phyloP scores from a whole-genome alignment of 148 eudicot species.

The Camellia sinensis region DNA sequence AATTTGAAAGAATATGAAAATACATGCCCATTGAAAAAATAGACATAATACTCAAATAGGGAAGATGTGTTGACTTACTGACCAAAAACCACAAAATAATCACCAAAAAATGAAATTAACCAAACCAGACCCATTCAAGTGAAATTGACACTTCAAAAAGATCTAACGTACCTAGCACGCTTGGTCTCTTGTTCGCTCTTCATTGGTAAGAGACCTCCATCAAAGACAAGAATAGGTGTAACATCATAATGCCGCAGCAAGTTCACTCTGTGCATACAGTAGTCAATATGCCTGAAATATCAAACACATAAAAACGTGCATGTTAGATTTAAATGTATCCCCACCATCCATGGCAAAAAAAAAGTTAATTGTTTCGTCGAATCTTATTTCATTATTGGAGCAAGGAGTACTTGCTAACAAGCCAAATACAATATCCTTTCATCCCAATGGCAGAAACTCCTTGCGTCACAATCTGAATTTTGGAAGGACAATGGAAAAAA shows the following conservation, averaged over 20 bases:
- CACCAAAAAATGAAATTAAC: background rate
- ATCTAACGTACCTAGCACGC: constrained; percentile 64
- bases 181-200: constrained; percentile 90
- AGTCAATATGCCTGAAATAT: constrained; percentile 72
- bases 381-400: background rate
- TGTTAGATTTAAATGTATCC: background rate
- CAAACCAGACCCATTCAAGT: constrained; percentile 2
- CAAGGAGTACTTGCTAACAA: background rate
- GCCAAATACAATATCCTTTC: background rate
- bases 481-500: background rate
- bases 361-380: background rate
- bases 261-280: constrained; percentile 97
- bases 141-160: background rate
- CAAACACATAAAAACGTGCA: constrained; percentile 8
- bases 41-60: background rate
- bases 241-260: constrained; percentile 89
- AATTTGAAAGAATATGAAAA: background rate
- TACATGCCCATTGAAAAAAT: background rate
- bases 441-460: background rate
- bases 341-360: background rate
- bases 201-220: constrained; percentile 94
- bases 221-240: constrained; percentile 86
- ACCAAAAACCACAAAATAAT: background rate
- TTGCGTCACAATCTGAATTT: background rate
- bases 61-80: background rate